Evolutionary conservation across 768 basidiomycete species (phyloP), one percentile per base, ranked within the genome.

Genomic region (Asterophora lycoperdoides): DNA sequence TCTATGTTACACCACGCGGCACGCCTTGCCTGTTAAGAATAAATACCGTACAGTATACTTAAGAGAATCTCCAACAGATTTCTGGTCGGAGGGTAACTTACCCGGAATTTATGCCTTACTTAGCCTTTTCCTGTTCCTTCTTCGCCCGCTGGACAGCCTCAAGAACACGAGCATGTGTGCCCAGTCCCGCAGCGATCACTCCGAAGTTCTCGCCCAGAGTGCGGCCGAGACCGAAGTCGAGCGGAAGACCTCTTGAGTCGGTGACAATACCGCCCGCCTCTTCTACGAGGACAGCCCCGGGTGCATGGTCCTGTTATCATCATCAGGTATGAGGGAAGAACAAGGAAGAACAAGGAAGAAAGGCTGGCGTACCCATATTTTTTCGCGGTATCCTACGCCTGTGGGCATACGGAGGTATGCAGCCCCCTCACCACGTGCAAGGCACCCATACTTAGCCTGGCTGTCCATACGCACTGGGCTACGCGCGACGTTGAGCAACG

Each of bases 181-280:
- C 83, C 60, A 79, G 83, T 8, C 84, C 83, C 14, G 88, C 83
- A 28, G 90, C 94, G 6, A 98, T 77, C 17, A 98, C 79, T 1
- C 95, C 95, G 60, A 78, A 84, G 64, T 97, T 98, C 59, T 80
- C 82, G 1, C 85, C 87, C 32, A 98, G 68, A 1, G 89, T 92
- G 51, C 93, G 69, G 2, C 95, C 95, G 1, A 88, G 72, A 0
- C 89, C 86, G 66, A 99, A 97, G 62, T 95, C 77, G 19, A 99
- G 79, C 0, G 77, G 75, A 45, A 77, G 54, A 2, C 93, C 95
- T 36, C 83, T 75, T 41, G 88, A 88, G 64, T 98, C 89, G 0
- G 84, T 86, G 30, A 97, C 80, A n/a, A 86, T 55, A 0, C 94
- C 94, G 0, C 93, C 94, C 0, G 93, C 89, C 65, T 97, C 95